phyloP scores from a whole-genome alignment of 148 eudicot genomes.

The Spergularia marina region DNA sequence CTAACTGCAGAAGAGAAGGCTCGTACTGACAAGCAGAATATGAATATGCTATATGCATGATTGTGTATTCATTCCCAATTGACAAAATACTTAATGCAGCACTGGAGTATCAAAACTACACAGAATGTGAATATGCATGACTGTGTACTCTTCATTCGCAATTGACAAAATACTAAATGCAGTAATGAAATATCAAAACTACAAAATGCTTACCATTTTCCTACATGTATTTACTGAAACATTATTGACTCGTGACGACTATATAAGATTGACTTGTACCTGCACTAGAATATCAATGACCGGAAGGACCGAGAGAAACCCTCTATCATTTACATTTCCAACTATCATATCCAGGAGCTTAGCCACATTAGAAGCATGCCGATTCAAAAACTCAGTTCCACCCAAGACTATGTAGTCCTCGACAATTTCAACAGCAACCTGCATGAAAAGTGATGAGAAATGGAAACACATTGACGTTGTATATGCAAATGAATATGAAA shows the following conservation, averaged over 20 bases:
- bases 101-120: neutral
- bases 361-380: constrained; percentile 78
- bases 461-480: neutral
- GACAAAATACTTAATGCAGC: neutral
- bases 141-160: neutral
- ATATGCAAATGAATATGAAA: neutral
- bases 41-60: neutral
- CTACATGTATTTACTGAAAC: neutral
- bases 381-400: constrained; percentile 70
- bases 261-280: constrained; percentile 38
- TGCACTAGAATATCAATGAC: constrained; percentile 80
- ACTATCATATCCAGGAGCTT: constrained; percentile 80
- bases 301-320: constrained; percentile 82
- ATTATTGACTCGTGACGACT: neutral
- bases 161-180: neutral
- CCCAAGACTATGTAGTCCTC: constrained; percentile 87
- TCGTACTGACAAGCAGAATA: neutral
- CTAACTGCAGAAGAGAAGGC: neutral
- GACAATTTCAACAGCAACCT: constrained; percentile 88
- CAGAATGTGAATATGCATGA: neutral
- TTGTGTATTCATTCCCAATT: neutral
- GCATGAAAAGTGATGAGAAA: constrained; percentile 17
- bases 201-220: neutral
- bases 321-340: constrained; percentile 82
- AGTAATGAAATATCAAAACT: neutral